Evolutionary conservation across 371 early-diverging fungal genomes (phyloP), one percentile per base, ranked within the genome.

Genomic region (Blakeslea trispora): DNA sequence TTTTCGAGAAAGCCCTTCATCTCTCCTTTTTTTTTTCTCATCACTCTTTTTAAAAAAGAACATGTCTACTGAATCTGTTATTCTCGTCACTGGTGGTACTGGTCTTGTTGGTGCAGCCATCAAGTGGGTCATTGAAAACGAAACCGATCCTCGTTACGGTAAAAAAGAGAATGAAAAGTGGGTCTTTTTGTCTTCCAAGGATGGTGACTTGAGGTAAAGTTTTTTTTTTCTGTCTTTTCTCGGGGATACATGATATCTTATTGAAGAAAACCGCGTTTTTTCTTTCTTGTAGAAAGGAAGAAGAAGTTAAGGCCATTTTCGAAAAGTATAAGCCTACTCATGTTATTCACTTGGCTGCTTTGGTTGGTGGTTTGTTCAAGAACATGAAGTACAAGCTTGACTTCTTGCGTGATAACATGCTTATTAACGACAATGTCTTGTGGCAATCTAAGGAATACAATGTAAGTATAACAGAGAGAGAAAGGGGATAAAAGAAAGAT

Each of bases 331-430:
- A 83, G 64, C 92, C 93, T 43, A 90, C 91, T 11, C 87, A 91
- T 55, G 88, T 91, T 62, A 84, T 92, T 66, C 92, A 91, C 71
- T 79, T 93, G 63, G 94, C 94, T 54, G 94, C 94, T 32, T 68
- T 89, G 63, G 94, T 93, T 11, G 94, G 92, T 57, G 94, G 94
- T 63, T 79, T 93, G 50, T 93, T 90, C 71, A 83, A 85, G 60
- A 93, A 93, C 81, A 91, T 93, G 90, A 84, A 84, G 52, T 85
- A 86, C 68, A 88, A 91, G 77, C 81, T 86, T 37, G 90, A 91
- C 56, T 89, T 91, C 62, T 83, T 85, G 57, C 81, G 88, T 55
- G 86, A 89, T 50, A 93, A 93, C 77, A 71, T 85, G 80, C 75
- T 87, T 49, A 91, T 93, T 66, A 93, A 92, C 66, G 91, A 91